Conservation (phyloP, 2,329 filamentous ascomycete genomes). For the Pseudocercospora vitis region DNA sequence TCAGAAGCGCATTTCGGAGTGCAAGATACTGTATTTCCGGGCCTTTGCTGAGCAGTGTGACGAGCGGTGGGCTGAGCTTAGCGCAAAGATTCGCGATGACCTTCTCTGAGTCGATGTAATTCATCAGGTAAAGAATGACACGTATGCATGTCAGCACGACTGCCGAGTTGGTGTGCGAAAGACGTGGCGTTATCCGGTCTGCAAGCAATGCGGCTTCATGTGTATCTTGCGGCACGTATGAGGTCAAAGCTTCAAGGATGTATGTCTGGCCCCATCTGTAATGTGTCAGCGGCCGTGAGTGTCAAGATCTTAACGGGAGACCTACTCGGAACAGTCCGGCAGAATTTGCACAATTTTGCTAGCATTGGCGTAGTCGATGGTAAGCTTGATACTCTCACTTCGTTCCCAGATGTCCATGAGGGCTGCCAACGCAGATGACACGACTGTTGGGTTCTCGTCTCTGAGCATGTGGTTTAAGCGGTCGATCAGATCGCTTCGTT, state of each 20-base stretch:
- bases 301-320: slow-evolving; percentile 22
- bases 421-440: slow-evolving; percentile 86
- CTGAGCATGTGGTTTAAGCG: slow-evolving; percentile 83
- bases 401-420: slow-evolving; percentile 98
- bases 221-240: slow-evolving; percentile 90
- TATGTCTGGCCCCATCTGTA: slow-evolving; percentile 96
- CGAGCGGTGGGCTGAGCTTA: slow-evolving; percentile 90
- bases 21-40: slow-evolving; percentile 98
- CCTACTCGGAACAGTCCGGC: slow-evolving; percentile 93
- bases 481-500: slow-evolving; percentile 88
- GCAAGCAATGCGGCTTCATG: slow-evolving; percentile 85
- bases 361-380: slow-evolving; percentile 94
- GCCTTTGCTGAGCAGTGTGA: slow-evolving; percentile 91
- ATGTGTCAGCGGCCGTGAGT: slow-evolving; percentile 26
- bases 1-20: slow-evolving; percentile 87
- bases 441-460: slow-evolving; percentile 96
- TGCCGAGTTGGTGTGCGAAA: slow-evolving; percentile 95
- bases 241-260: slow-evolving; percentile 95
- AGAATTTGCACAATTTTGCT: slow-evolving; percentile 98
- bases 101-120: slow-evolving; percentile 92
- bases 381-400: slow-evolving; percentile 95
- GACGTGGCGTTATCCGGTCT: slow-evolving; percentile 88
- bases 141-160: slow-evolving; percentile 95
- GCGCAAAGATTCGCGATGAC: slow-evolving; percentile 82
- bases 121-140: slow-evolving; percentile 96